Percentiles rank a stretch among this genome's conserved stretches.
Evolutionary conservation across 1,284 basidiomycete species (phyloP).

Genomic region (Leccinum solheimii): DNA sequence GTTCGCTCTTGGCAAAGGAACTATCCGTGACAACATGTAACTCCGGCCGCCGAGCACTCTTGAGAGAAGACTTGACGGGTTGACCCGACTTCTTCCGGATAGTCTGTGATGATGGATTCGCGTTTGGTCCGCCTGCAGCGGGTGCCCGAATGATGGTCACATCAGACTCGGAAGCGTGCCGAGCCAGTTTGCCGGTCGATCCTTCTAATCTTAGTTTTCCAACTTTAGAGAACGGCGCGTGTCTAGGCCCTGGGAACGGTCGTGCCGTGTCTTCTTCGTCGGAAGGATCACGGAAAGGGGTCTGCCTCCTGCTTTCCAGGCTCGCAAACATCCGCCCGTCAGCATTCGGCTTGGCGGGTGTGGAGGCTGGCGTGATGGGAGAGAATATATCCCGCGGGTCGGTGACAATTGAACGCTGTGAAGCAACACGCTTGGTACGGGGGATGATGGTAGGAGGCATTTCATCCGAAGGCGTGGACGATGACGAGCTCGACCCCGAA

Average conservation of each 20-base stretch:
- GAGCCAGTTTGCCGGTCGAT: constrained; percentile 30
- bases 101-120: constrained; percentile 17
- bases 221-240: constrained; percentile 17
- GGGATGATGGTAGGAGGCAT: constrained; percentile 33
- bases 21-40: constrained; percentile 51
- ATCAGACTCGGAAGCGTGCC: constrained; percentile 40
- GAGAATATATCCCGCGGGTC: constrained; percentile 20
- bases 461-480: constrained; percentile 36
- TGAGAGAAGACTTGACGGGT: constrained; percentile 89
- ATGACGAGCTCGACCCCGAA: constrained; percentile 36
- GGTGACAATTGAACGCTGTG: constrained; percentile 27
- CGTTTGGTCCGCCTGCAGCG: constrained; percentile 12
- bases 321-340: constrained; percentile 24
- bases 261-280: constrained; percentile 29
- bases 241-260: constrained; percentile 11
- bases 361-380: constrained; percentile 45
- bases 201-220: constrained; percentile 31
- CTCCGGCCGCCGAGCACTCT: constrained; percentile 57
- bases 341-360: constrained; percentile 33
- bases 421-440: constrained; percentile 39
- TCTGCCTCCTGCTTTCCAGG: constrained; percentile 29
- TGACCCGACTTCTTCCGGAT: constrained; percentile 90
- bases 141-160: constrained; percentile 26
- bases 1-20: constrained; percentile 54
- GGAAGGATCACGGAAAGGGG: constrained; percentile 23